Conservation (phyloP, 2,329 filamentous ascomycete species). For the Hysterium pulicare region DNA sequence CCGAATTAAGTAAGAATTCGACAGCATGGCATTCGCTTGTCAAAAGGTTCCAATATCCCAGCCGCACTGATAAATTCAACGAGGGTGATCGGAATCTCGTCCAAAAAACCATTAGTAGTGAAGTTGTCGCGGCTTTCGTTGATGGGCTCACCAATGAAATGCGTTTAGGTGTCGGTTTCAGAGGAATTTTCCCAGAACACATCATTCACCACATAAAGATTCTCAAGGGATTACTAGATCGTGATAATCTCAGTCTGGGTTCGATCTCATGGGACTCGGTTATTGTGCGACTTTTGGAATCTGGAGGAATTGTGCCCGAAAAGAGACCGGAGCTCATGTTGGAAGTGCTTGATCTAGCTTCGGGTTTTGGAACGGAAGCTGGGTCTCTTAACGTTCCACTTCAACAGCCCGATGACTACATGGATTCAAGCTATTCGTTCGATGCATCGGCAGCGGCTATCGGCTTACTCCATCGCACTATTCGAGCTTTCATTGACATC, state of each 20-base stretch:
- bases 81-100: slow-evolving; percentile 28
- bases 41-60: background rate
- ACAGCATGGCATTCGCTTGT: slow-evolving; percentile 23
- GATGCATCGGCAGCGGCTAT: slow-evolving; percentile 43
- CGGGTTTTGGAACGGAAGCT: slow-evolving; percentile 41
- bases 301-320: slow-evolving; percentile 44
- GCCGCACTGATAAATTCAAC: slow-evolving; percentile 15
- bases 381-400: slow-evolving; percentile 35
- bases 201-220: slow-evolving; percentile 32
- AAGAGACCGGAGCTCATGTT: slow-evolving; percentile 44
- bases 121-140: slow-evolving; percentile 55
- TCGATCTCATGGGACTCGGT: slow-evolving; percentile 44
- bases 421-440: slow-evolving; percentile 39
- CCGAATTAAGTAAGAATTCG: slow-evolving; percentile 14
- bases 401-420: slow-evolving; percentile 6
- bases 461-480: slow-evolving; percentile 41
- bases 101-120: slow-evolving; percentile 53
- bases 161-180: slow-evolving; percentile 41
- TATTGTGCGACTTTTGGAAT: slow-evolving; percentile 50
- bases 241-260: slow-evolving; percentile 38
- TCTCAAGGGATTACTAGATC: slow-evolving; percentile 37
- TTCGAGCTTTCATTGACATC: slow-evolving; percentile 37
- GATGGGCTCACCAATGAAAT: slow-evolving; percentile 50
- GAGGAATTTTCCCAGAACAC: slow-evolving; percentile 35
- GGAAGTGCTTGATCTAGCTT: slow-evolving; percentile 36